Conservation (phyloP, 164 flowering plant species). For the Magnolia officinalis region DNA sequence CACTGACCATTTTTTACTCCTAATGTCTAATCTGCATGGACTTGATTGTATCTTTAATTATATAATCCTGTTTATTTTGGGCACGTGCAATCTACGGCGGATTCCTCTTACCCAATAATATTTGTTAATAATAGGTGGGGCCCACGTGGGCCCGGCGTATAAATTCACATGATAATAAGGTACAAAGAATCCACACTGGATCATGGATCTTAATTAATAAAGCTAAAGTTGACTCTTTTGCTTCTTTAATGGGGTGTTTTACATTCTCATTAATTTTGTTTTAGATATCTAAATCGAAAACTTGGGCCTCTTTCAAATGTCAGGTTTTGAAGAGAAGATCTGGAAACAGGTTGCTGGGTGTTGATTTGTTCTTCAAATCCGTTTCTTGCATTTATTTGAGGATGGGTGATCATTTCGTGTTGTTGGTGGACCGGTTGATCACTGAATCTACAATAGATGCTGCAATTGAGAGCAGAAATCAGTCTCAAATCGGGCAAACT, state of each 20-base stretch:
- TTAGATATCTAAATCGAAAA: not conserved
- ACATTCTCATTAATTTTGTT: not conserved
- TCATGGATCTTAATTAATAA: not conserved
- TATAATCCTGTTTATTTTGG: too few species aligned
- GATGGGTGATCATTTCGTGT: constrained; percentile 92
- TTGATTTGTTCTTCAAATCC: not conserved
- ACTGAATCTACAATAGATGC: constrained; percentile 64
- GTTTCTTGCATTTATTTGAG: not conserved
- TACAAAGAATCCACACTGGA: not conserved
- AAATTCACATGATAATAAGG: not conserved
- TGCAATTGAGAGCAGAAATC: constrained; percentile 40
- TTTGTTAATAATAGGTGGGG: not conserved
- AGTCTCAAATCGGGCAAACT: constrained; percentile 12
- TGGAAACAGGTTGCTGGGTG: not conserved
- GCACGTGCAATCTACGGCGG: too few species aligned
- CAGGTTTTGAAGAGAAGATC: not conserved
- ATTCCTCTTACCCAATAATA: too few species aligned
- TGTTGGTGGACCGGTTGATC: constrained; percentile 58
- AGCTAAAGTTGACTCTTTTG: not conserved
- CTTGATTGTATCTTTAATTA: too few species aligned
- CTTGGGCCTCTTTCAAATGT: not conserved
- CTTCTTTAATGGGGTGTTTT: too few species aligned
- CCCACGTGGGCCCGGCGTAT: not conserved
- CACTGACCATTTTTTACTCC: too few species aligned
- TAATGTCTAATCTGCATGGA: too few species aligned